phyloP scores from a whole-genome alignment of 805 yeast species.

The Ogataea thermomethanolica region DNA sequence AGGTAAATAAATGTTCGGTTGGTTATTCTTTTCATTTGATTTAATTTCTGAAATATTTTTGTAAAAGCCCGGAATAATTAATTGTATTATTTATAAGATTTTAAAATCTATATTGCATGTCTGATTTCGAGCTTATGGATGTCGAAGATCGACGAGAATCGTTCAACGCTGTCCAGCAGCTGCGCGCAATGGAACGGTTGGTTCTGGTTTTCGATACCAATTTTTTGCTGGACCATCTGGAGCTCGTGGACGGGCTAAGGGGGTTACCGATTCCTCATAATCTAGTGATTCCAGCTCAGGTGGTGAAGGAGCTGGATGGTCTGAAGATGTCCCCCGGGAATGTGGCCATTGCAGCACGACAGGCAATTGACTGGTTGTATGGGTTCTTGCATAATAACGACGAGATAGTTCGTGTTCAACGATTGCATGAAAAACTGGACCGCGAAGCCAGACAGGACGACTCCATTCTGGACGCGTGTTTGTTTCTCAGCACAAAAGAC shows the following conservation, averaged over 20 bases:
- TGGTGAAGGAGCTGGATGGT: conserved; percentile 78
- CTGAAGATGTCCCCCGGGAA: conserved; percentile 47
- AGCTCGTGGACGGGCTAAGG: conserved; percentile 51
- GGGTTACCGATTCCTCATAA: conserved; percentile 36
- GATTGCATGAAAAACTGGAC: conserved; percentile 49
- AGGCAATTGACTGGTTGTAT: conserved; percentile 79
- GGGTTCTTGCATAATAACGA: conserved; percentile 49
- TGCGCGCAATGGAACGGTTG: conserved; percentile 1
- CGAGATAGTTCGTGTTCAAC: conserved; percentile 62
- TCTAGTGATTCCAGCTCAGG: conserved; percentile 68
- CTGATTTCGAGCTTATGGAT: conserved; percentile 4
- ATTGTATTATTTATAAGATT: background rate
- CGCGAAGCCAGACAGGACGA: conserved; percentile 58
- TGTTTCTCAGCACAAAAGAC: conserved; percentile 47
- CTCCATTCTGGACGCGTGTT: conserved; percentile 80
- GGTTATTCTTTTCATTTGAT: background rate
- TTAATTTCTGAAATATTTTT: no score
- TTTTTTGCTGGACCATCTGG: conserved; percentile 67
- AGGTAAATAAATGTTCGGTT: background rate
- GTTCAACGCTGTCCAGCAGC: no score
- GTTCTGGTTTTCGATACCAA: conserved; percentile 77
- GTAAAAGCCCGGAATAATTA: background rate
- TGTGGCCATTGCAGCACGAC: conserved; percentile 48
- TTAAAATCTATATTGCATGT: background rate
- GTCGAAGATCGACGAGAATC: conserved; percentile 2